Conservation (phyloP, 2,329 filamentous ascomycete genomes). For the Anisogramma anomala region DNA sequence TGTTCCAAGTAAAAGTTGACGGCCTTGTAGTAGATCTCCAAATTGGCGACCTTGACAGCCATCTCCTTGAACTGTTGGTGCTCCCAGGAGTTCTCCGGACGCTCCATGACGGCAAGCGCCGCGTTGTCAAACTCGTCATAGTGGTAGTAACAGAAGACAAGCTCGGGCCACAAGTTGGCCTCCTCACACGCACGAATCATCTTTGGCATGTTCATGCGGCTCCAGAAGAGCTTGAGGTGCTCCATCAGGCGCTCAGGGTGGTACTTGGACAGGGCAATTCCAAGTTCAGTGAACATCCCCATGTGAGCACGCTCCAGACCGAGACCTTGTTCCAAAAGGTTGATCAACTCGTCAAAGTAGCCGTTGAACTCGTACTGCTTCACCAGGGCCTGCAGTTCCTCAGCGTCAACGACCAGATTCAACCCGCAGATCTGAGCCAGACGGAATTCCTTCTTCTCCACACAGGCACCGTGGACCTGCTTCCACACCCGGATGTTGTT, state of each 20-base stretch:
- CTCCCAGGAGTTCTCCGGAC: constrained; percentile 94
- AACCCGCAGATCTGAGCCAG: constrained; percentile 97
- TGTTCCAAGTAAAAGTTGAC: constrained; percentile 97
- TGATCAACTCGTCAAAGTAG: constrained; percentile 97
- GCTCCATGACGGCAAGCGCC: constrained; percentile 94
- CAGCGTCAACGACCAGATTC: constrained; percentile 93
- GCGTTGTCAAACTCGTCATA: constrained; percentile 99
- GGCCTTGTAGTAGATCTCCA: constrained; percentile 97
- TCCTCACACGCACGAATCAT: constrained; percentile 89
- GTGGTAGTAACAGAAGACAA: constrained; percentile 96
- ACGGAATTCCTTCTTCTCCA: constrained; percentile 96
- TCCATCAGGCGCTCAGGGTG: constrained; percentile 96
- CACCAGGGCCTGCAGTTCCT: constrained; percentile 84
- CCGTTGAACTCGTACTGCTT: constrained; percentile 95
- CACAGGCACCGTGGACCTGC: constrained; percentile 92
- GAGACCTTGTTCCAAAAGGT: constrained; percentile 84
- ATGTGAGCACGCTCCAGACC: constrained; percentile 87
- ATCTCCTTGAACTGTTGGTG: constrained; percentile 99
- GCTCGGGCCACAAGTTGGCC: constrained; percentile 90
- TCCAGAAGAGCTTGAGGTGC: constrained; percentile 98
- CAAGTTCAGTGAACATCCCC: constrained; percentile 92
- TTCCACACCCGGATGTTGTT: constrained; percentile 99
- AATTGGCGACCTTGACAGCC: constrained; percentile 89
- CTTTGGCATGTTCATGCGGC: constrained; percentile 93
- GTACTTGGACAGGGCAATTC: constrained; percentile 86